phyloP scores from a whole-genome alignment of 2,329 filamentous ascomycete genomes.

The Spiromastix sp. region DNA sequence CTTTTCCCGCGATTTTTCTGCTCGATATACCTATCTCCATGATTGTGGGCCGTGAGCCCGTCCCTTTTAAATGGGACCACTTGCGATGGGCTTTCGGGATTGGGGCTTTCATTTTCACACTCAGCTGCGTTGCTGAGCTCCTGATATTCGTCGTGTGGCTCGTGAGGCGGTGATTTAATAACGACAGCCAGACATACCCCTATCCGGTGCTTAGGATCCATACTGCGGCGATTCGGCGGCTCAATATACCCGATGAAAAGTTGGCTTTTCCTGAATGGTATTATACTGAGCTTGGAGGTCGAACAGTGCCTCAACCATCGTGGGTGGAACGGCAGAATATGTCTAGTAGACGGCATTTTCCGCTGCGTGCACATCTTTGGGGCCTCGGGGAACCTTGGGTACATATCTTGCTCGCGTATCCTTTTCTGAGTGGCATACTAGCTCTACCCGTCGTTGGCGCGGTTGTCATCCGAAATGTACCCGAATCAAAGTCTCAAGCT shows the following conservation, averaged over 20 bases:
- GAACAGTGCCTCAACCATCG: neutral
- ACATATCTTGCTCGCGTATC: neutral
- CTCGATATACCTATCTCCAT: neutral
- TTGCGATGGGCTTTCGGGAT: conserved; percentile 1
- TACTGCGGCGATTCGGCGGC: neutral
- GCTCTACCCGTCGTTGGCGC: too few relatives aligned
- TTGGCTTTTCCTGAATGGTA: neutral
- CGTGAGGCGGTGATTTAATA: neutral
- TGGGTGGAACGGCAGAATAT: neutral
- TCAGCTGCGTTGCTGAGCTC: conserved; percentile 6
- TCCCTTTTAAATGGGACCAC: neutral
- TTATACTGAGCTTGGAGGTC: neutral
- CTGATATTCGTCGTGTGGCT: conserved; percentile 4
- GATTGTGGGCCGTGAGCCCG: neutral
- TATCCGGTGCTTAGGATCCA: conserved; percentile 1
- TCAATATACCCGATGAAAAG: conserved; percentile 1
- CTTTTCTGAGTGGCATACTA: neutral
- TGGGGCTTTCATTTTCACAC: conserved; percentile 3
- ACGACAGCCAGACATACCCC: conserved; percentile 2
- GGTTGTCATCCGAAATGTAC: neutral
- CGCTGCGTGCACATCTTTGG: neutral
- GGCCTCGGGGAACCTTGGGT: neutral
- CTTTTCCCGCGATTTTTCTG: neutral
- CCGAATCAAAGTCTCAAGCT: neutral
- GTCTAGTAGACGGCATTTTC: neutral